phyloP scores from a whole-genome alignment of 805 yeast species.

The Myxozyma sirexii region DNA sequence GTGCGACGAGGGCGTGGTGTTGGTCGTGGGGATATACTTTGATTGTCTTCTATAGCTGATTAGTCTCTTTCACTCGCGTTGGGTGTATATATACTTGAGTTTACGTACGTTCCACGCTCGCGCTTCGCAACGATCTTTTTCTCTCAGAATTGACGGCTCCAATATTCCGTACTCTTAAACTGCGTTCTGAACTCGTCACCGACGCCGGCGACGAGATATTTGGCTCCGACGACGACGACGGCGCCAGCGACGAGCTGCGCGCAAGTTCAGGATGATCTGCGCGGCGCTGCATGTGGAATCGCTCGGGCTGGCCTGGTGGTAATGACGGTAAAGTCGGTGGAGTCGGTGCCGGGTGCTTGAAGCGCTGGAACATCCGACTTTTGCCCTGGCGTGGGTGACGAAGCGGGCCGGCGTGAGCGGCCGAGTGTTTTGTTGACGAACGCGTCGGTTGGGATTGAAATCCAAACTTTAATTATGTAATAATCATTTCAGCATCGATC shows the following conservation, averaged over 20 bases:
- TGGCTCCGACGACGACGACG: constrained; percentile 6
- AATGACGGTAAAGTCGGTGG: constrained; percentile 2
- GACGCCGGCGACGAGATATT: not conserved
- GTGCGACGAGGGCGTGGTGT: too few relatives aligned
- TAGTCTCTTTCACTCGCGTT: not conserved
- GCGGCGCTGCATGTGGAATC: too few relatives aligned
- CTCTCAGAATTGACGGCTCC: not conserved
- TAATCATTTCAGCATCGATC: not conserved
- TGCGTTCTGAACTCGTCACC: constrained; percentile 1
- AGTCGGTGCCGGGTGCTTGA: not conserved
- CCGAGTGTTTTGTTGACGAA: too few relatives aligned
- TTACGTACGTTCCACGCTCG: not conserved
- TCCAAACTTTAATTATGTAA: not conserved
- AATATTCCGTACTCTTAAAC: not conserved
- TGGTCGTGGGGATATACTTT: not conserved
- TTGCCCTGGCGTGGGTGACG: too few relatives aligned
- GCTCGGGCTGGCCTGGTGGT: too few relatives aligned
- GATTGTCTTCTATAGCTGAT: not conserved
- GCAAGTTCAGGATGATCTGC: too few relatives aligned
- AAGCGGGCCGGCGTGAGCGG: too few relatives aligned
- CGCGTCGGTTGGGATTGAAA: not conserved
- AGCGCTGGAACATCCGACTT: too few relatives aligned
- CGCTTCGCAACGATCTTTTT: not conserved
- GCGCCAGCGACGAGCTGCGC: constrained; percentile 8
- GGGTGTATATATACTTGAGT: not conserved